Evolutionary conservation across 176 grass and related monocot species (phyloP).

Genomic region (Canna indica): DNA sequence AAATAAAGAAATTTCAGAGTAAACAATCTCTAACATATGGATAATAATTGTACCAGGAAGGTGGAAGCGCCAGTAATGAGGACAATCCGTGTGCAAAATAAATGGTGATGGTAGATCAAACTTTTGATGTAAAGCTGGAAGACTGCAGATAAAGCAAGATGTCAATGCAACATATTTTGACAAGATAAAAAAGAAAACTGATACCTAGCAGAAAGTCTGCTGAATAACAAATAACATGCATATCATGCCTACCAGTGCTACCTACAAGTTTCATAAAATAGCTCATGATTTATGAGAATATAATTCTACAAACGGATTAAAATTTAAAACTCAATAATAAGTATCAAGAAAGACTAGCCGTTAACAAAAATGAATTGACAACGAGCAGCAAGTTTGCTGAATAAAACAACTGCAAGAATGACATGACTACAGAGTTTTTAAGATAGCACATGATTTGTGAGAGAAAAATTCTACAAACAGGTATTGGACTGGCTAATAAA

Average conservation of each 20-base stretch:
- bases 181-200: constrained; percentile 11
- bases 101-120: constrained; percentile 95
- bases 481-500: neutral
- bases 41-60: constrained; percentile 52
- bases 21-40: neutral
- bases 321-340: too few relatives aligned
- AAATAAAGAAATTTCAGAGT: constrained; percentile 2
- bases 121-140: constrained; percentile 90
- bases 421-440: too few relatives aligned
- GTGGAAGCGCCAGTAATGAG: constrained; percentile 87
- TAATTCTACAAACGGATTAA: neutral
- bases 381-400: too few relatives aligned
- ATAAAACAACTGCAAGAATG: too few relatives aligned
- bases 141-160: constrained; percentile 41
- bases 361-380: too few relatives aligned
- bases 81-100: constrained; percentile 92
- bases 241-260: neutral
- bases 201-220: neutral
- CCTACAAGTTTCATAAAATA: neutral
- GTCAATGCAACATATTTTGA: constrained; percentile 15
- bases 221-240: neutral
- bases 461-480: neutral
- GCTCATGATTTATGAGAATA: neutral
- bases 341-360: too few relatives aligned
- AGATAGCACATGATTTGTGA: neutral